Conservation (phyloP, 2,329 filamentous ascomycete genomes). For the Paecilomyces niveus region DNA sequence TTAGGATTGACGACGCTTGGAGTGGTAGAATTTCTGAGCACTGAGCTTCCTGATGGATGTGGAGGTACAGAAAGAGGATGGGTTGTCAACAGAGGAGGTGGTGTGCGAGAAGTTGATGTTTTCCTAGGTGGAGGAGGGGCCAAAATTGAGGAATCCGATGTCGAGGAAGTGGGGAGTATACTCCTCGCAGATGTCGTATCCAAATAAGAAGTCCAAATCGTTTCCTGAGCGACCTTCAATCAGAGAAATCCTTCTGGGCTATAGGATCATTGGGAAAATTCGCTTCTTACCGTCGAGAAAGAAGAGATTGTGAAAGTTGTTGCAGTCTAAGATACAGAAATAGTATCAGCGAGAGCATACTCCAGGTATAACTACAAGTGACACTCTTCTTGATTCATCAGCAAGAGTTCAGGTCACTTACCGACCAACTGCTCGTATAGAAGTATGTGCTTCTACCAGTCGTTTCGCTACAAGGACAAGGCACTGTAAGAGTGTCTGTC, state of each 20-base stretch:
- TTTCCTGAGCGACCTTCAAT: not conserved
- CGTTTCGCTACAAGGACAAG: not conserved
- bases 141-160: not conserved
- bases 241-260: not conserved
- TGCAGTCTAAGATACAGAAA: not conserved
- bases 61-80: not conserved
- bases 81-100: not conserved
- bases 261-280: not conserved
- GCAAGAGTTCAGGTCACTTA: not conserved
- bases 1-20: no score
- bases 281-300: not conserved
- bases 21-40: not conserved
- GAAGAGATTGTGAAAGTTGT: not conserved
- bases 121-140: not conserved
- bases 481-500: slow-evolving; percentile 1
- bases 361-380: not conserved
- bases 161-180: not conserved
- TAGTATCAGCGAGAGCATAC: not conserved
- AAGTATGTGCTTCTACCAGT: not conserved
- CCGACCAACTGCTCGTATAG: not conserved
- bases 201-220: not conserved
- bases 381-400: not conserved
- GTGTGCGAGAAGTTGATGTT: not conserved
- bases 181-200: not conserved
- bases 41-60: not conserved